These are phyloP conservation scores for Leptographium lundbergii DNA, from an alignment of 2,329 filamentous ascomycete species.

Conservation along the genomic window DNA sequence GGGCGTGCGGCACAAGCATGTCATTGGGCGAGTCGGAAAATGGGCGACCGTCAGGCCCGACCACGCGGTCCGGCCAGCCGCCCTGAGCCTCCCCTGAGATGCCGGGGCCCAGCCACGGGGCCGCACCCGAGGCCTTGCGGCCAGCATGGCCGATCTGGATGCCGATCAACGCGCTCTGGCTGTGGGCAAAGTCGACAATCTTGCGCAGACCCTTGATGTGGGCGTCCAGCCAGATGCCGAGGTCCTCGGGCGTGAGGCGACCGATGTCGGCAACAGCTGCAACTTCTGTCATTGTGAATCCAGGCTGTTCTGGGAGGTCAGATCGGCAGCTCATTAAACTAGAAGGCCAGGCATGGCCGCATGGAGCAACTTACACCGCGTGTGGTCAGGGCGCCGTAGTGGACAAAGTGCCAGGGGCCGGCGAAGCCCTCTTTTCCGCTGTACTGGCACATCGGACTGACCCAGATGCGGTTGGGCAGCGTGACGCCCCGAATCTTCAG, in stretches of 20 bases:
- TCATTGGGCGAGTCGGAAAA: background rate
- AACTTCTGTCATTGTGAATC: conserved; percentile 20
- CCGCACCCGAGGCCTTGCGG: conserved; percentile 36
- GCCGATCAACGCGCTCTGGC: conserved; percentile 49
- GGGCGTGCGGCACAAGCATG: conserved; percentile 35
- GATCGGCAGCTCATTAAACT: background rate
- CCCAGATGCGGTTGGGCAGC: conserved; percentile 32
- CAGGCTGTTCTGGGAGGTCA: conserved; percentile 7
- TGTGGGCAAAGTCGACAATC: conserved; percentile 29
- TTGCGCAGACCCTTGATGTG: conserved; percentile 22
- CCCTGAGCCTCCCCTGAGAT: conserved; percentile 33
- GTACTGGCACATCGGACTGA: conserved; percentile 36
- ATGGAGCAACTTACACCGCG: conserved; percentile 15
- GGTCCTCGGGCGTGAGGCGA: conserved; percentile 22
- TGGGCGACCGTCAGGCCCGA: conserved; percentile 20
- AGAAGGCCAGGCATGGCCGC: background rate
- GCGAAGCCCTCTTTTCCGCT: conserved; percentile 27
- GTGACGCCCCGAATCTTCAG: conserved; percentile 29
- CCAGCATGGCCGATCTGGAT: conserved; percentile 64
- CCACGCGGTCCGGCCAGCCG: conserved; percentile 31
- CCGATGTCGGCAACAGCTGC: conserved; percentile 19
- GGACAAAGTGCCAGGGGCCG: conserved; percentile 30
- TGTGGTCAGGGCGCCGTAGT: conserved; percentile 24
- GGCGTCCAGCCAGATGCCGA: conserved; percentile 23
- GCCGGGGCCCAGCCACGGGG: conserved; percentile 42